Evolutionary conservation across 176 grass and related monocot genomes (phyloP).

Genomic region (bread wheat (Triticum aestivum)): DNA sequence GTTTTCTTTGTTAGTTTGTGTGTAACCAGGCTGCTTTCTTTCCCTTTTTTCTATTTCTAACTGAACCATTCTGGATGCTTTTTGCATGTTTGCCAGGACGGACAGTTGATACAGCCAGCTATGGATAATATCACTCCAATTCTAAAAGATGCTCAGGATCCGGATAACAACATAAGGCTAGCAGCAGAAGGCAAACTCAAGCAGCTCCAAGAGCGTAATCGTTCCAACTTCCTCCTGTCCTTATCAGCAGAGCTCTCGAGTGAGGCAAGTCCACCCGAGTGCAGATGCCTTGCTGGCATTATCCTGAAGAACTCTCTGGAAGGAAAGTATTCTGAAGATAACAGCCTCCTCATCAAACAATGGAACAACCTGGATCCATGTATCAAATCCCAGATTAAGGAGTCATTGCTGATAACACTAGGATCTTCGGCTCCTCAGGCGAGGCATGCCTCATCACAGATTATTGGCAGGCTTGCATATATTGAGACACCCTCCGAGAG

Average conservation of each 20-base stretch:
- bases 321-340: conserved; percentile 58
- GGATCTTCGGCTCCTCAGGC: conserved; percentile 60
- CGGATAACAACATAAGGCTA: conserved; percentile 58
- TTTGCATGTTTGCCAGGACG: conserved; percentile 8
- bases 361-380: conserved; percentile 63
- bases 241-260: conserved; percentile 67
- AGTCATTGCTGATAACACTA: conserved; percentile 73
- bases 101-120: conserved; percentile 29
- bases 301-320: conserved; percentile 77
- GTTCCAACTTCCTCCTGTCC: conserved; percentile 72
- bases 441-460: conserved; percentile 80
- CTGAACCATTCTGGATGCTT: neutral
- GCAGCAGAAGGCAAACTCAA: conserved; percentile 58
- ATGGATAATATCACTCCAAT: conserved; percentile 73
- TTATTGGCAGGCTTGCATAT: conserved; percentile 81
- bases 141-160: conserved; percentile 68
- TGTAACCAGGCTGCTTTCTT: no score
- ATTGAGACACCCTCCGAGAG: conserved; percentile 69
- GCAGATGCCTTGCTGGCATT: conserved; percentile 74
- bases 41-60: no score
- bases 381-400: conserved; percentile 74
- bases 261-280: conserved; percentile 63
- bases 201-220: conserved; percentile 78
- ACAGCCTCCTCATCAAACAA: conserved; percentile 44
- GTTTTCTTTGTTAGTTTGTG: no score